phyloP scores from a whole-genome alignment of 2,329 filamentous ascomycete genomes.

The Bertia moriformis region DNA sequence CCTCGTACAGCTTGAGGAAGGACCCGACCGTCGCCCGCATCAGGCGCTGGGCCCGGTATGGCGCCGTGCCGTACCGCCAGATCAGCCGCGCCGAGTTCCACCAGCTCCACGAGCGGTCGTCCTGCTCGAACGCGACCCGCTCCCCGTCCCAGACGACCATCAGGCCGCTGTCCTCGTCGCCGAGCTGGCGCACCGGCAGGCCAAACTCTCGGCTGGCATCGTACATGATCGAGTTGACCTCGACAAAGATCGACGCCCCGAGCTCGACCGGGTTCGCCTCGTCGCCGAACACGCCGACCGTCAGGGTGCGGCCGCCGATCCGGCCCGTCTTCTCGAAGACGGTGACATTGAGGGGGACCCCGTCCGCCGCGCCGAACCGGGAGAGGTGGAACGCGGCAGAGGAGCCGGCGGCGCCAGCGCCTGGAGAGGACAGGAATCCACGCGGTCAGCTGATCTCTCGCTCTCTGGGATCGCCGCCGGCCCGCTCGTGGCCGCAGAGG shows the following conservation, averaged over 20 bases:
- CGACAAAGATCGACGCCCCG: conserved; percentile 82
- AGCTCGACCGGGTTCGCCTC: conserved; percentile 61
- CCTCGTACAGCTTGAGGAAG: conserved; percentile 69
- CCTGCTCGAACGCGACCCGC: conserved; percentile 46
- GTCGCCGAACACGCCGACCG: conserved; percentile 62
- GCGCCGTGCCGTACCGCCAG: conserved; percentile 74
- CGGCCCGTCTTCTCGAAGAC: conserved; percentile 69
- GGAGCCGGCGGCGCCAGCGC: conserved; percentile 76
- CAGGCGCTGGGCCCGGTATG: conserved; percentile 57
- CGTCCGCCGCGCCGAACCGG: conserved; percentile 50
- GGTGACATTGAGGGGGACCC: conserved; percentile 60
- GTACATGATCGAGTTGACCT: conserved; percentile 68
- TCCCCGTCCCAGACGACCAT: conserved; percentile 77
- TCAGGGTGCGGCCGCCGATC: conserved; percentile 77
- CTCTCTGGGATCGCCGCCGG: not conserved
- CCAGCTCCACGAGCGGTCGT: conserved; percentile 51
- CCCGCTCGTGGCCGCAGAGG: not conserved
- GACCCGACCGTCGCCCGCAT: conserved; percentile 57
- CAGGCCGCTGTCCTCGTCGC: conserved; percentile 32
- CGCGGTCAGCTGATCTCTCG: not conserved
- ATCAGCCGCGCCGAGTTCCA: conserved; percentile 68
- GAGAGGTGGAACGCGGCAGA: conserved; percentile 74
- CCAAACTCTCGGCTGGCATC: conserved; percentile 58
- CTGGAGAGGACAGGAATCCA: conserved; percentile 26
- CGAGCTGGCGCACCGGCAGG: conserved; percentile 46